phyloP scores from a whole-genome alignment of 306 rosid genomes.

The Purshia tridentata region DNA sequence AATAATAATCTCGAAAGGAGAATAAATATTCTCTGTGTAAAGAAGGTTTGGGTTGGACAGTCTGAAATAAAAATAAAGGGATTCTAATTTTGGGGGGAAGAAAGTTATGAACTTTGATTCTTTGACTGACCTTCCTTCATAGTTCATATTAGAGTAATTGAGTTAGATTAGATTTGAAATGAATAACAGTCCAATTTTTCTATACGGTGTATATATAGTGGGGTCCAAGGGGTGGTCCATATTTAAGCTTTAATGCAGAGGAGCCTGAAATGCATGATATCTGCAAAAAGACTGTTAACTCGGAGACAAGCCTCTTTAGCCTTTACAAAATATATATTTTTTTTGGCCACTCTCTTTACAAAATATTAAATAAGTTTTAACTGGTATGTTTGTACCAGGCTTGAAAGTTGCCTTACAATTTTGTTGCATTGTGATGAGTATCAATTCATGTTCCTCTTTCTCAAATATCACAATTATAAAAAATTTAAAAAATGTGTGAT shows the following conservation, averaged over 20 bases:
- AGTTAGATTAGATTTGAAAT: not conserved
- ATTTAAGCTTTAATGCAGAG: not conserved
- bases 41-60: constrained; percentile 26
- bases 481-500: too few relatives aligned
- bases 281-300: not conserved
- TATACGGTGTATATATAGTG: not conserved
- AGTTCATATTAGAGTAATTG: not conserved
- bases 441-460: not conserved
- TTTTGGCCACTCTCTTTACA: too few relatives aligned
- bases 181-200: not conserved
- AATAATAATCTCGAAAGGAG: constrained; percentile 20
- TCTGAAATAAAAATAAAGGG: constrained; percentile 34
- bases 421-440: not conserved
- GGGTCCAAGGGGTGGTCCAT: not conserved
- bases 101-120: constrained; percentile 44
- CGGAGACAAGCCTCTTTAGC: constrained; percentile 4
- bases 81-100: constrained; percentile 36
- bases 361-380: not conserved
- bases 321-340: not conserved
- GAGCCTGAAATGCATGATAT: not conserved
- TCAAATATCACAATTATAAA: not conserved
- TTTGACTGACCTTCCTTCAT: constrained; percentile 36
- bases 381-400: not conserved
- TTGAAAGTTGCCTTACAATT: not conserved
- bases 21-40: constrained; percentile 35